These are phyloP conservation scores for Canavalia gladiata DNA, from an alignment of 306 rosid species.

Conservation along the genomic window DNA sequence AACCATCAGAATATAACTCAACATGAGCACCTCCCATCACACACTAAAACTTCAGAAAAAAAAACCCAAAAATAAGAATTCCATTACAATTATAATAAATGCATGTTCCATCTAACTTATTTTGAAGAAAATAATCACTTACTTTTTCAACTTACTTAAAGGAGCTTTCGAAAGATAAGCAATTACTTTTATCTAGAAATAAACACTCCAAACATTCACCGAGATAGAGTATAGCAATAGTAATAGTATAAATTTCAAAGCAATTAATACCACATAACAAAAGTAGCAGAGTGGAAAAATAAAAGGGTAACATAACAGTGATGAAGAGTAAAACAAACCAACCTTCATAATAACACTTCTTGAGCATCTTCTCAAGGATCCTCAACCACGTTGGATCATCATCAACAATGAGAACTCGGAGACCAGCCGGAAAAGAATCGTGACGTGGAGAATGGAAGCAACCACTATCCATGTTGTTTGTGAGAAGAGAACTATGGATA, in stretches of 20 bases:
- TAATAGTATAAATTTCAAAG: background rate
- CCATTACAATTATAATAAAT: background rate
- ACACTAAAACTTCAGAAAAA: background rate
- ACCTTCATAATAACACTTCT: slow-evolving; percentile 85
- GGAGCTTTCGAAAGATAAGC: no score
- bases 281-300: background rate
- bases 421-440: slow-evolving; percentile 85
- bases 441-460: slow-evolving; percentile 70
- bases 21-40: slow-evolving; percentile 10
- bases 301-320: background rate
- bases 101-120: no score
- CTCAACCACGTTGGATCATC: slow-evolving; percentile 89
- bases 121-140: no score
- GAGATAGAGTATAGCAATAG: background rate
- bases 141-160: no score
- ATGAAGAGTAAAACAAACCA: slow-evolving; percentile 15
- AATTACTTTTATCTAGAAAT: no score
- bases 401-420: slow-evolving; percentile 90
- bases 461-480: slow-evolving; percentile 69
- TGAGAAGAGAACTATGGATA: slow-evolving; percentile 37
- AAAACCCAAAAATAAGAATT: background rate
- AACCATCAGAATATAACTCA: background rate
- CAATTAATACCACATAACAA: background rate
- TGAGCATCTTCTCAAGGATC: slow-evolving; percentile 91
- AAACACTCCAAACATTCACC: no score